Evolutionary conservation across 306 rosid genomes (phyloP).

Genomic region (Arachis hypogaea): DNA sequence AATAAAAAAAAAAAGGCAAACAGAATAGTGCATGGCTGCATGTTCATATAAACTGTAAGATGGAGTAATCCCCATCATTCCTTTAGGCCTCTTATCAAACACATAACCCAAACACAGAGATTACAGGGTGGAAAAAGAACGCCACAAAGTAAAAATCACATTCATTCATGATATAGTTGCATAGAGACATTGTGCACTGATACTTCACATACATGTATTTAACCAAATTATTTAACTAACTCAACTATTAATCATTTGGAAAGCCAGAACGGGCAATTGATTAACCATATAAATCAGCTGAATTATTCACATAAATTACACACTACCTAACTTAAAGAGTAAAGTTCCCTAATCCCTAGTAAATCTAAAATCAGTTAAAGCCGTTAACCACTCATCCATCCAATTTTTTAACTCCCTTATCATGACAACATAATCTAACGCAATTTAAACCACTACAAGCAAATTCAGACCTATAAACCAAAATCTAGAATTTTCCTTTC

Average conservation of each 20-base stretch:
- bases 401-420: neutral
- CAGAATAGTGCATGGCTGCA: no score
- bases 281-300: slow-evolving; percentile 1
- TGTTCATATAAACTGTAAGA: neutral
- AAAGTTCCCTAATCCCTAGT: neutral
- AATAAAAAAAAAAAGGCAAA: neutral
- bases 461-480: slow-evolving; percentile 22
- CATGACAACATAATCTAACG: neutral
- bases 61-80: neutral
- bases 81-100: neutral
- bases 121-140: neutral
- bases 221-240: neutral
- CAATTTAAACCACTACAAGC: slow-evolving; percentile 9
- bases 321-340: neutral
- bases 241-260: neutral
- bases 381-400: neutral
- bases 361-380: neutral
- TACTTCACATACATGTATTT: neutral
- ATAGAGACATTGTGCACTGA: neutral
- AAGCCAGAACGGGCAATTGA: neutral
- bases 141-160: neutral
- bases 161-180: neutral
- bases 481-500: neutral
- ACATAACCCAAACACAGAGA: slow-evolving; percentile 7
- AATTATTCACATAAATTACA: neutral